These are phyloP conservation scores for Spathaspora gorwiae DNA, from an alignment of 805 yeast species.

Conservation along the genomic window DNA sequence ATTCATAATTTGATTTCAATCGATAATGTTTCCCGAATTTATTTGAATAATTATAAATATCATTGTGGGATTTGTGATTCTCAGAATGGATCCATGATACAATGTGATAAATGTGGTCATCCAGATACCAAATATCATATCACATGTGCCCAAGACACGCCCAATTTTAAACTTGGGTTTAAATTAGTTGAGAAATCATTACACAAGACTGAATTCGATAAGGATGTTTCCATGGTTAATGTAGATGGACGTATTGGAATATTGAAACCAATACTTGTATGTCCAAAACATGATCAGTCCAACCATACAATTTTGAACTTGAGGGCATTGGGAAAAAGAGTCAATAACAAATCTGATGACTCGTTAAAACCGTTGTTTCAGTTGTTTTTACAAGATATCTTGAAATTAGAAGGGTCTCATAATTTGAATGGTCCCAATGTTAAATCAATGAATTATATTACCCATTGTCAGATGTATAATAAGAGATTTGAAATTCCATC, in stretches of 20 bases:
- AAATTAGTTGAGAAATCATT: conserved; percentile 25
- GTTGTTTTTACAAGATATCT: conserved; percentile 35
- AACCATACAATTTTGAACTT: conserved; percentile 19
- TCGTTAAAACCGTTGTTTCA: conserved; percentile 34
- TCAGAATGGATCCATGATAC: conserved; percentile 46
- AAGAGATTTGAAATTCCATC: neutral
- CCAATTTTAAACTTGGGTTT: conserved; percentile 52
- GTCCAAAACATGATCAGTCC: conserved; percentile 34
- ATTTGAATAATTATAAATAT: conserved; percentile 21
- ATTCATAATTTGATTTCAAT: conserved; percentile 17
- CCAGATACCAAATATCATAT: conserved; percentile 37
- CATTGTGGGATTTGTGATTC: conserved; percentile 45
- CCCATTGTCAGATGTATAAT: conserved; percentile 3
- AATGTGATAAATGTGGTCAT: conserved; percentile 42
- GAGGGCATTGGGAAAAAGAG: conserved; percentile 27
- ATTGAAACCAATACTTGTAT: conserved; percentile 41
- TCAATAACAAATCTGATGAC: conserved; percentile 10
- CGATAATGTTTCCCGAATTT: conserved; percentile 24
- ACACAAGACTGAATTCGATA: conserved; percentile 4
- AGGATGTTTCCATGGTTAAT: conserved; percentile 18
- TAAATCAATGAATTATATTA: conserved; percentile 25
- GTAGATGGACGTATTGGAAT: conserved; percentile 31
- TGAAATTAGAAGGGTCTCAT: conserved; percentile 9
- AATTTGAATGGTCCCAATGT: conserved; percentile 29
- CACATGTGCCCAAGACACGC: conserved; percentile 54